Base-by-base conservation (phyloP, 2,329 filamentous ascomycete genomes). In the Penicillium sp. region DNA sequence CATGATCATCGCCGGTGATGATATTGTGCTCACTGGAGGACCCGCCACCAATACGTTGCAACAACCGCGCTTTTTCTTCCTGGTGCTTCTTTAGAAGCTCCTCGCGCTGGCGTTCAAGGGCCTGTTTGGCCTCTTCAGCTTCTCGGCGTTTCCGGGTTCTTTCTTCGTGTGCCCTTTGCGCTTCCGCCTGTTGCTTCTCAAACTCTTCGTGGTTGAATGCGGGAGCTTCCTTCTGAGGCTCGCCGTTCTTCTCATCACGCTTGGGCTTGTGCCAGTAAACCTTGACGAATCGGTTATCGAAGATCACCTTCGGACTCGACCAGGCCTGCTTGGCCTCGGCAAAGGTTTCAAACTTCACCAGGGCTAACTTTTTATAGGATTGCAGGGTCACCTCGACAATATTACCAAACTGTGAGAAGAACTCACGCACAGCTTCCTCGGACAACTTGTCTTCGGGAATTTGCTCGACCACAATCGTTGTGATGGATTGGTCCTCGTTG, bases 221-320 rank as follows among this genome's bases (percentile, higher is more conserved):
- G 4, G 80, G 79, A n/a, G 79, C 75, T 55, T 77, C 76, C 8
- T 71, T 60, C 20, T 71, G 65, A 39, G 66, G 59, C 22, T 66
- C 67, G 22, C 61, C 67, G 6, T 74, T 75, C 17, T 63, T 67
- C 15, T 77, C 75, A 5, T 67, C 60, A 31, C 66, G 67, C 15
- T 75, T 75, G 4, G 81, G 76, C 62, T 83, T 84, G 68, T 83
- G 80, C 85, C 85, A 88, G 66, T 86, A 87, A 1, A 87, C 84
- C 64, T 87, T 87, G 54, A 88, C 85, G 63, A 88, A 88, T 3
- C 86, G 78, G 61, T 88, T 88, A 63, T 87, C 85, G 63, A 88
- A 88, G 17, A 88, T 82, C 54, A 82, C 83, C 69, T 87, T 87
- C 0, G 86, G 85, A 60, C 83, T 86, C 17, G 82, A 78, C 74